phyloP scores from a whole-genome alignment of 495 filamentous ascomycete species.

The Lasiosphaeria ovina region DNA sequence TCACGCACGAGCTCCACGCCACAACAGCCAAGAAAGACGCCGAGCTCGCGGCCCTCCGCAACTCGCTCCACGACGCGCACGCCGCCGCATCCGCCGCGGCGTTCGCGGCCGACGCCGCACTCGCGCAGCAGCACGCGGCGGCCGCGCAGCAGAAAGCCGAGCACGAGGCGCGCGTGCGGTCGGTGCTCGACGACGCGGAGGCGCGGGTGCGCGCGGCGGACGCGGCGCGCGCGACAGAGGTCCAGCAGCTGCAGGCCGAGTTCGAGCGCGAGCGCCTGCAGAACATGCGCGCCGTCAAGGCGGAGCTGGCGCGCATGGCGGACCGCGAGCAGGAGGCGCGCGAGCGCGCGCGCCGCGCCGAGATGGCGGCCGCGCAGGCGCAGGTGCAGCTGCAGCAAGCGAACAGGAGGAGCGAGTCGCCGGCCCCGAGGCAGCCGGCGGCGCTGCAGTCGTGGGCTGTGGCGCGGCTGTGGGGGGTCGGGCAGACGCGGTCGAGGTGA shows the following conservation, averaged over 20 bases:
- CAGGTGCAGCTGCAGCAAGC: no score
- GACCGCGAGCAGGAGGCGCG: constrained; percentile 1
- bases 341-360: neutral
- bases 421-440: neutral
- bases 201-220: no score
- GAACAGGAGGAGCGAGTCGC: neutral
- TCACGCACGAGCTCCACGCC: neutral
- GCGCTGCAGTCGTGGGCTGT: constrained; percentile 14
- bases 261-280: constrained; percentile 4
- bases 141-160: neutral
- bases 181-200: neutral
- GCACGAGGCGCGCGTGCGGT: neutral
- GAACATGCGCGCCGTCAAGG: neutral
- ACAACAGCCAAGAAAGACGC: neutral
- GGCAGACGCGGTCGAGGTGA: constrained; percentile 12
- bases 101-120: neutral
- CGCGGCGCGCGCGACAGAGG: neutral
- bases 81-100: no score
- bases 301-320: constrained; percentile 1
- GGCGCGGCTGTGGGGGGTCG: constrained; percentile 16
- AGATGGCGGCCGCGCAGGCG: neutral
- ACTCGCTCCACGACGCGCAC: neutral
- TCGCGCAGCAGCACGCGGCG: neutral
- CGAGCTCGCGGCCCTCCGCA: neutral
- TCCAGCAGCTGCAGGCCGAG: neutral